Base-by-base conservation (phyloP, 306 rosid species). In the Cucurbita maxima region DNA sequence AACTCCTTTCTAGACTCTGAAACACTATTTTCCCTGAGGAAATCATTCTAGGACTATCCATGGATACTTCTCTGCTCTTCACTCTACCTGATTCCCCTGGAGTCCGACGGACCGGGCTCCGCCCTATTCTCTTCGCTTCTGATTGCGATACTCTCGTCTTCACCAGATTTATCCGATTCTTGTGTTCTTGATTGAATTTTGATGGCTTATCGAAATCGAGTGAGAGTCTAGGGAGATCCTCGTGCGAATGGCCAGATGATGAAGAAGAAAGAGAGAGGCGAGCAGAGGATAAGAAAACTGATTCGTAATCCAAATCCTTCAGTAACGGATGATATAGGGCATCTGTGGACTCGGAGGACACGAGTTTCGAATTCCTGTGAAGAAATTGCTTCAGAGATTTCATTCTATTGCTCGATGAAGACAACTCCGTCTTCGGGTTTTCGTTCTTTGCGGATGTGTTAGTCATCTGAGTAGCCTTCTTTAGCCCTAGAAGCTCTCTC, bases 11-110 rank as follows among this genome's bases (percentile, higher is more conserved):
- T 47, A 94, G 69, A 79, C 97, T 94, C 60, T 91, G 97, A 59
- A 94, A 94, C 38, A 94, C 95, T 48, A 94, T 89, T 69, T 94
- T 94, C 10, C 99, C 99, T 0, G 99, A 94, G 0, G 99, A 90
- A 82, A 89, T 94, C 92, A 94, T 85, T 50, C 99, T 84, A 0
- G 99, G 99, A 68, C 96, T 89, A 64, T 94, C 99, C 54, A 89
- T 94, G 6, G 99, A 91, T 3, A 83, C 96, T 15, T 97, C 99
- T 58, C 96, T 79, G 83, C 90, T 85, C n/a, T 74, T 72, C 4
- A 70, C 83, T 38, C 80, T 75, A 9, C 74, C n/a, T 0, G 87
- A 72, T 55, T 81, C 82, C 9, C 81, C 87, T 0, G 71, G 16
- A 36, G 75, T 25, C 48, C 79, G 41, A 18, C 89, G 87, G 50